Evolutionary conservation across 495 filamentous ascomycete species (phyloP), one percentile per base, ranked within the genome.

Genomic region (Lophiostoma macrostomum): DNA sequence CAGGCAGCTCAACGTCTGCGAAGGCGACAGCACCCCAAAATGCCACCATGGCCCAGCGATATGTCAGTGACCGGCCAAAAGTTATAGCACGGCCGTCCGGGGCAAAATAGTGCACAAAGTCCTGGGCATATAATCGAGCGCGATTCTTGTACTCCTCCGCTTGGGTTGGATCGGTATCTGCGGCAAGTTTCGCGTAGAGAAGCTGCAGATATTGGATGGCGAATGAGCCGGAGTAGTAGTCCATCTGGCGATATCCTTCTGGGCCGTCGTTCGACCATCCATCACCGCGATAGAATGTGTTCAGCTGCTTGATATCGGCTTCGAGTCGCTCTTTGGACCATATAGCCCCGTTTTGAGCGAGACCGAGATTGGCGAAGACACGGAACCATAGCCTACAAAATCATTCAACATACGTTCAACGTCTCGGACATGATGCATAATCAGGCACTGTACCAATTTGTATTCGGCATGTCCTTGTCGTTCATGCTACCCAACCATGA

Each of bases 201-300:
- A 91, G 74, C 60, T 89, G 85, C 5, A 88, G 68, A 64, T 85
- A 88, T 55, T 89, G 85, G 57, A 89, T 89, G 3, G 85, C 87
- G 62, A 88, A 89, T 44, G 80, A 83, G 10, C 86, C 86, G 16
- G 85, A 89, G 63, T 90, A 90, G 63, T 90, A 90, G 63, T 89
- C 87, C 80, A 90, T 85, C 63, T 89, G 85, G 51, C 84, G 81
- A 50, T 87, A 84, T 12, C 80, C 82, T 64, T 83, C 82, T 0
- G 87, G 86, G 0, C 86, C 86, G 58, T 91, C 87, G 56, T 87
- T 88, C 1, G 82, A 86, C 87, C 87, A 90, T 1, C 87, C 86
- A 29, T 80, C 82, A 0, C 85, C 86, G 5, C 86, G 77, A 64
- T 89, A 88, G 68, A 90, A 90, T 3, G 83, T 86, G 61, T 90